Conservation (phyloP, 192 early-diverging fungal species). For the Coemansia reversa region DNA sequence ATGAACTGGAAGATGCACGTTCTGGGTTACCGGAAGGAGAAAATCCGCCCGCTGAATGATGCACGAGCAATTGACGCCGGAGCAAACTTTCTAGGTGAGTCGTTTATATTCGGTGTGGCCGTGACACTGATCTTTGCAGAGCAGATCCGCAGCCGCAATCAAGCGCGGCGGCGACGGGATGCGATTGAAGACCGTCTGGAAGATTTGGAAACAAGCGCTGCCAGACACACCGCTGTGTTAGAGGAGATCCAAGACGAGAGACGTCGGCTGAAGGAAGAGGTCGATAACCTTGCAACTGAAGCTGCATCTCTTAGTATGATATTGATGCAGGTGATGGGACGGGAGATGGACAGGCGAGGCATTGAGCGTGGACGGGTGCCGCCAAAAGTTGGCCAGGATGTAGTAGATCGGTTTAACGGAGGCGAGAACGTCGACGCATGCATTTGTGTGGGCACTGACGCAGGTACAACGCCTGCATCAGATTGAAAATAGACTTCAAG, state of each 20-base stretch:
- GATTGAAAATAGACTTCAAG: conserved; percentile 2
- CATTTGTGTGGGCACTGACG: neutral
- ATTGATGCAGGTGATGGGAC: conserved; percentile 43
- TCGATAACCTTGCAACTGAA: conserved; percentile 29
- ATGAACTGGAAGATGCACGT: conserved; percentile 82
- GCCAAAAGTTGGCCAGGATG: conserved; percentile 21
- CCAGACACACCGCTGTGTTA: conserved; percentile 46
- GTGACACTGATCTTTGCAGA: conserved; percentile 70
- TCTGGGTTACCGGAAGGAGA: conserved; percentile 71
- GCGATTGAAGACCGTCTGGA: conserved; percentile 56
- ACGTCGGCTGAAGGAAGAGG: conserved; percentile 20
- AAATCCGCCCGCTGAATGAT: conserved; percentile 76
- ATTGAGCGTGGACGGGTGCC: conserved; percentile 25
- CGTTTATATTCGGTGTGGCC: conserved; percentile 75
- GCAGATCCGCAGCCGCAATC: conserved; percentile 60
- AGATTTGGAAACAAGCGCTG: conserved; percentile 50
- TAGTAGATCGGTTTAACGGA: conserved; percentile 30
- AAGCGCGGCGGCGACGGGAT: conserved; percentile 32
- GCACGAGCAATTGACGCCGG: conserved; percentile 77
- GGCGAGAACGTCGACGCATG: conserved; percentile 19
- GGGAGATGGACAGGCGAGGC: conserved; percentile 24
- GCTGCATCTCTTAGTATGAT: conserved; percentile 21
- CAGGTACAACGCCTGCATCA: neutral
- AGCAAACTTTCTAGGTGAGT: conserved; percentile 77
- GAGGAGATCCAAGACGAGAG: conserved; percentile 27